Base-by-base conservation (phyloP, 78 protist genomes). In the Capsaspora owczarzaki region DNA sequence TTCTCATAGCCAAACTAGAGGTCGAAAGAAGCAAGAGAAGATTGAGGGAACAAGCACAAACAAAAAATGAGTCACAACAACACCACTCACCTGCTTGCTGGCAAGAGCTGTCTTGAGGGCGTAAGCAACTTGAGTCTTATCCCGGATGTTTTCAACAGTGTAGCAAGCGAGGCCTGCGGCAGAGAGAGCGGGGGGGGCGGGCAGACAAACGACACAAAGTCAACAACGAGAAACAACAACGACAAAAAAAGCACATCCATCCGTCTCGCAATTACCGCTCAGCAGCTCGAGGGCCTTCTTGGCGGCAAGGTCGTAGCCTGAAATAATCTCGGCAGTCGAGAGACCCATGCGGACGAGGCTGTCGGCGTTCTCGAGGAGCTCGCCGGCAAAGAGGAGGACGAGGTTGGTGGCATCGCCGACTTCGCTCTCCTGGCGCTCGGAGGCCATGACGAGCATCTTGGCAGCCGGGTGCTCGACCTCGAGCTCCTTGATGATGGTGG, bases 381-480 rank as follows among this genome's bases (percentile, higher is more conserved):
- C 97, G 61, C 99, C 99, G n/a, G 97, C 97, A 2, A 98, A 70
- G 49, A 91, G 74, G 37, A 97, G 76, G 70, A 95, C 97, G 19
- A 91, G 53, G 90, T 97, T 97, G 69, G 98, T 93, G n/a, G 92
- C 98, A 74, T 98, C 99, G 31, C 99, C 99, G 35, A 93, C 97
- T 87, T 95, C 98, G 56, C 82, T 74, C 76, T 95, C 95, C 87
- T 96, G 99, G 85, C 89, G 89, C 84, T 94, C 84, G 22, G 99
- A 74, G 20, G 99, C 98, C 41, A 92, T 23, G 12, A 94, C 98
- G 37, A 95, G 61, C 76, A 98, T 77, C 88, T 95, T 96, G 56
- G 99, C 99, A 3, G 99, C 99, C 1, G 99, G 99, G 87, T 97
- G 99, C 80, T 88, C 76, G 23, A 80, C n/a, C 63, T 96, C 98